phyloP scores from a whole-genome alignment of 2,329 filamentous ascomycete genomes.

The Penicillium sp. region DNA sequence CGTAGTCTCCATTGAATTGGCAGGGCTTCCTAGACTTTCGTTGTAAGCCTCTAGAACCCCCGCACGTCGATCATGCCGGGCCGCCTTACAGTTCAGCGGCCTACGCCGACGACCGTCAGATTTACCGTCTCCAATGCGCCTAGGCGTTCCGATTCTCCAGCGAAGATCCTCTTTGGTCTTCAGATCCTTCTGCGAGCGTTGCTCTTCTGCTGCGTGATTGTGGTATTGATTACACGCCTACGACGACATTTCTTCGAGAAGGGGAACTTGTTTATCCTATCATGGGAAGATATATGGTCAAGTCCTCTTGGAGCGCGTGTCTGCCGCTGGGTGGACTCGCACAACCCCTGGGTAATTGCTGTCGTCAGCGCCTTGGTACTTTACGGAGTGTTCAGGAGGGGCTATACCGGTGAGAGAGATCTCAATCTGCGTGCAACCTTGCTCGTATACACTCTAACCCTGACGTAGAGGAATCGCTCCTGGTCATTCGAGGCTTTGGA shows the following conservation, averaged over 20 bases:
- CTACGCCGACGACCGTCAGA: slow-evolving; percentile 85
- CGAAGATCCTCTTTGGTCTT: slow-evolving; percentile 50
- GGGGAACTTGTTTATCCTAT: slow-evolving; percentile 29
- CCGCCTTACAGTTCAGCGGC: slow-evolving; percentile 50
- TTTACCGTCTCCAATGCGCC: slow-evolving; percentile 88
- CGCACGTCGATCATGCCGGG: slow-evolving; percentile 59
- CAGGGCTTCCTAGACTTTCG: not conserved
- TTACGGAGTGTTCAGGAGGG: slow-evolving; percentile 52
- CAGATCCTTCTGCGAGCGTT: slow-evolving; percentile 51
- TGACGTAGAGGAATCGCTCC: slow-evolving; percentile 75
- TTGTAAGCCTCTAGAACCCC: not conserved
- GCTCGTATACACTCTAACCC: not conserved
- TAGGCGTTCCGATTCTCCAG: slow-evolving; percentile 49
- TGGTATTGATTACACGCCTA: slow-evolving; percentile 41
- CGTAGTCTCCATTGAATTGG: slow-evolving; percentile 9
- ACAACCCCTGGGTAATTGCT: slow-evolving; percentile 49
- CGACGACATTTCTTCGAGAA: slow-evolving; percentile 33
- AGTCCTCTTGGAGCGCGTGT: slow-evolving; percentile 38
- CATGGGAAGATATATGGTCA: slow-evolving; percentile 40
- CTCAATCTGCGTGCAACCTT: too few relatives aligned
- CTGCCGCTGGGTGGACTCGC: slow-evolving; percentile 42
- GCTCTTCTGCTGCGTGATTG: slow-evolving; percentile 47
- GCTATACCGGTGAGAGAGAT: slow-evolving; percentile 53
- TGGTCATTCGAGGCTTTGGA: slow-evolving; percentile 85
- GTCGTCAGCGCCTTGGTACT: slow-evolving; percentile 45